Base-by-base conservation (phyloP, 805 yeast species). In the Limtongozyma cylindracea region DNA sequence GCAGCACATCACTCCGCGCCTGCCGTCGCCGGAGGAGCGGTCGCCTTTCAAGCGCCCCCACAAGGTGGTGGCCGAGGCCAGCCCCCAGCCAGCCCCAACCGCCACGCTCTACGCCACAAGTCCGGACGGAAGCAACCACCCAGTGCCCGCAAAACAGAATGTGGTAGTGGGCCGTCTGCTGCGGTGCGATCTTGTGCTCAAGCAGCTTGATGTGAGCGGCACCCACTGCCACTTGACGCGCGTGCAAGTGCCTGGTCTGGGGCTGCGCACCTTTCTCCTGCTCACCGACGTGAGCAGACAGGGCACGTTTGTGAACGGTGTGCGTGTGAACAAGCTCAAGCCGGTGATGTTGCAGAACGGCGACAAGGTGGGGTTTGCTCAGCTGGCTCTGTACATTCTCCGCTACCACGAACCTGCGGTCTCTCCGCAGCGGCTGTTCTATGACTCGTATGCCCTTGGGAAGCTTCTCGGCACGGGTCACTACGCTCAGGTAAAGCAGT, bases 401-500 rank as follows among this genome's bases (percentile, higher is more conserved):
- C 18, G 24, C 26, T 17, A 33, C 24, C 21, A 49, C 45, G 38
- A 30, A 25, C 11, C 39, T 27, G 22, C 31, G 26, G 19, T 27
- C 24, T n/a, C 29, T 20, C 17, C 24, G 24, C 21, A 31, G 24
- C 30, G 28, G 13, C 51, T 70, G 3, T 62, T 72, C 24, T 61
- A 56, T 28, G 73, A 68, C 33, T 56, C 57, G 25, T 61, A 60
- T 31, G 47, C 57, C 5, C 27, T 61, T 11, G 76, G 74, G 1
- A 52, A 49, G 24, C 61, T 66, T 29, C 41, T 73, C 12, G 88
- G 88, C 0, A 45, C 70, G 4, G 88, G 88, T 1, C 84, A 73
- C 41, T 73, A 73, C 34, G 84, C 88, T 0, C 63, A 64, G n/a
- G 88, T 73, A 3, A 68, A 64, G 35, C 74, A 69, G 30, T 77